Evolutionary conservation across 192 early-diverging fungal species (phyloP), one percentile per base, ranked within the genome.

Genomic region (Backusella macrospora): DNA sequence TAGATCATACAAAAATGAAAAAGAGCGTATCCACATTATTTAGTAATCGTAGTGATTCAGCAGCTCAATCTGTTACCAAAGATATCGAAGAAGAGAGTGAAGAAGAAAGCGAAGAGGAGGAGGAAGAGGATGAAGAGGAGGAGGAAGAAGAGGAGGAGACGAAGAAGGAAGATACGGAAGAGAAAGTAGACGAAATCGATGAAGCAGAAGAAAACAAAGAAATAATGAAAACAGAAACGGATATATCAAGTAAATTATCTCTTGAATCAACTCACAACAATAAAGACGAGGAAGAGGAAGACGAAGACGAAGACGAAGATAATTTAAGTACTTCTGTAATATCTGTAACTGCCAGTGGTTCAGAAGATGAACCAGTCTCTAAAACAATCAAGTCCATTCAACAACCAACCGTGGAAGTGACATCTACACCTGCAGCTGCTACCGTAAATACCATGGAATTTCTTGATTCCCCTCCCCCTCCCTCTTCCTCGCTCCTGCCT

Each of bases 21-120:
- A 59, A 59, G 12, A 59, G 52, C 26, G 10, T 59, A 26, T 59
- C 52, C 18, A 59, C 52, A 59, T 23, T 59, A 59, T 59, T 21
- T 23, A 59, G 18, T 59, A 18, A 26, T 12, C 52, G 13, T 18
- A 21, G 21, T 12, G 52, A 59, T 4, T 59, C 52, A 6, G 21
- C 21, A 14, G 16, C 40, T 40, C 34, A 65, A 18, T 38, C 15
- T 40, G 6, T 39, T 37, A 15, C 29, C 38, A 65, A 65, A 15
- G 64, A 38, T 5, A 4, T 6, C 9, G 65, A 44, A 21, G 23
- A 40, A 21, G 40, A 45, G 8, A 21, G 46, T 18, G n/a, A 40
- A 44, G 42, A n/a, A 21, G n/a, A 44, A 23, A 39, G 10, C 2
- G 44, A 44, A n/a, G n/a, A 47, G 5, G 46, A 47, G 5, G 46